Percentiles rank a stretch among this genome's conserved stretches.
Conservation (phyloP, 2,329 filamentous ascomycete species). For the Colletotrichum sp. region DNA sequence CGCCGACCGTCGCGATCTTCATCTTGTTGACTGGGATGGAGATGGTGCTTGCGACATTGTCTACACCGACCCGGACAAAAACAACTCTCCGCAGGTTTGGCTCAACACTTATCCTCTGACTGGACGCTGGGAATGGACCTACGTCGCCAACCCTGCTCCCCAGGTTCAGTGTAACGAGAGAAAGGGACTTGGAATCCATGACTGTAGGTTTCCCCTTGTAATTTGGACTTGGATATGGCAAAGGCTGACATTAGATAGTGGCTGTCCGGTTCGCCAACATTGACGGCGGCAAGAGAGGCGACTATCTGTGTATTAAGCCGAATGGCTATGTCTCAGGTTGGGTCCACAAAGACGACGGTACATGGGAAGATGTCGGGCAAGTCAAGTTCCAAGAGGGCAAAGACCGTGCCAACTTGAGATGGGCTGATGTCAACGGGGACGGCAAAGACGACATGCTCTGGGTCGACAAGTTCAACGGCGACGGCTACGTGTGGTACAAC, state of each 20-base stretch:
- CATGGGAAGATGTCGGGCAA: slow-evolving; percentile 26
- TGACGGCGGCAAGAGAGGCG: slow-evolving; percentile 29
- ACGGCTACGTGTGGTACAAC: slow-evolving; percentile 36
- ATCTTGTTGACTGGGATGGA: slow-evolving; percentile 40
- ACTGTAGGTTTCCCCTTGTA: background rate
- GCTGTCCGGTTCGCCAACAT: slow-evolving; percentile 37
- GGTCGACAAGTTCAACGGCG: slow-evolving; percentile 38
- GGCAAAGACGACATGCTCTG: slow-evolving; percentile 37
- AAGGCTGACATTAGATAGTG: background rate
- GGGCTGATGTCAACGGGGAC: slow-evolving; percentile 42
- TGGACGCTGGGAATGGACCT: background rate
- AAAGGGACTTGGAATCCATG: slow-evolving; percentile 28
- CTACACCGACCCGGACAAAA: slow-evolving; percentile 28
- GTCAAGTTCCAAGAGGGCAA: slow-evolving; percentile 30
- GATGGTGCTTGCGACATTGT: slow-evolving; percentile 40
- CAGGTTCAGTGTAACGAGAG: slow-evolving; percentile 25
- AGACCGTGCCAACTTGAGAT: slow-evolving; percentile 41
- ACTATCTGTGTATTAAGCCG: slow-evolving; percentile 36
- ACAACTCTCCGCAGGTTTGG: slow-evolving; percentile 28
- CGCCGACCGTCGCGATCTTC: slow-evolving; percentile 25
- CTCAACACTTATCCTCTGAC: slow-evolving; percentile 24
- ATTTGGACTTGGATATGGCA: background rate
- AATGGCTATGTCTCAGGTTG: slow-evolving; percentile 30
- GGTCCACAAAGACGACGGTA: slow-evolving; percentile 24
- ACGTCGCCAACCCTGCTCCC: background rate